These are phyloP conservation scores for Chloris gayana DNA, from an alignment of 176 grass and related monocot species.

Conservation along the genomic window DNA sequence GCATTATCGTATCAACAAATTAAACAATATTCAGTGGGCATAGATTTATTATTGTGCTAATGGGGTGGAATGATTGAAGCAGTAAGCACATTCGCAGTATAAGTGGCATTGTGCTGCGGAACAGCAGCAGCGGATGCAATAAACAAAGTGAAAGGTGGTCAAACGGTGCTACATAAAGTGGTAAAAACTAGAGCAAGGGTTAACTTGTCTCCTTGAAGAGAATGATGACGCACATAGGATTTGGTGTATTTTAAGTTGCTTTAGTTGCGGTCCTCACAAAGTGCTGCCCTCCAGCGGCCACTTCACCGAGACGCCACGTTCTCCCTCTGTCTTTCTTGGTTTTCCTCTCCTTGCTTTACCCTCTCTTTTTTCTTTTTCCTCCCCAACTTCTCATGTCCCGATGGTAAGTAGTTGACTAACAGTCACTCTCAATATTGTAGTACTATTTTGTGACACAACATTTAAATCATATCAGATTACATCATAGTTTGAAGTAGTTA, in stretches of 20 bases:
- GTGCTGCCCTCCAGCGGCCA: slow-evolving; percentile 4
- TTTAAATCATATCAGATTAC: too few species aligned
- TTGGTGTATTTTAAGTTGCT: neutral
- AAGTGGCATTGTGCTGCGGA: neutral
- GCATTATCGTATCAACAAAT: too few species aligned
- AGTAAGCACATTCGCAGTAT: neutral
- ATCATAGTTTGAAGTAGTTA: too few species aligned
- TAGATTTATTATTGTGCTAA: too few species aligned
- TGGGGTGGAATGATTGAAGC: neutral
- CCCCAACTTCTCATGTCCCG: neutral
- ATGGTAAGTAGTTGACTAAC: too few species aligned
- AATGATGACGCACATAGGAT: neutral
- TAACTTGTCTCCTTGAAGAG: neutral
- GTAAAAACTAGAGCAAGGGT: too few species aligned
- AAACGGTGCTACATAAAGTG: neutral
- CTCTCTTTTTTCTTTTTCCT: neutral
- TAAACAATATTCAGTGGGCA: too few species aligned
- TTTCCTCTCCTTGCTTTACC: neutral
- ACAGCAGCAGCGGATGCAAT: neutral
- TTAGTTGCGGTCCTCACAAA: slow-evolving; percentile 40
- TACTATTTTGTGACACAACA: too few species aligned
- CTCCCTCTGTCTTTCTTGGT: neutral
- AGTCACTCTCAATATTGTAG: too few species aligned
- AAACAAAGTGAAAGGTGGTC: neutral
- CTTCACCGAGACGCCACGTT: slow-evolving; percentile 43